Conservation (phyloP, 345 rosid genomes). For the Dipteronia sinensis region DNA sequence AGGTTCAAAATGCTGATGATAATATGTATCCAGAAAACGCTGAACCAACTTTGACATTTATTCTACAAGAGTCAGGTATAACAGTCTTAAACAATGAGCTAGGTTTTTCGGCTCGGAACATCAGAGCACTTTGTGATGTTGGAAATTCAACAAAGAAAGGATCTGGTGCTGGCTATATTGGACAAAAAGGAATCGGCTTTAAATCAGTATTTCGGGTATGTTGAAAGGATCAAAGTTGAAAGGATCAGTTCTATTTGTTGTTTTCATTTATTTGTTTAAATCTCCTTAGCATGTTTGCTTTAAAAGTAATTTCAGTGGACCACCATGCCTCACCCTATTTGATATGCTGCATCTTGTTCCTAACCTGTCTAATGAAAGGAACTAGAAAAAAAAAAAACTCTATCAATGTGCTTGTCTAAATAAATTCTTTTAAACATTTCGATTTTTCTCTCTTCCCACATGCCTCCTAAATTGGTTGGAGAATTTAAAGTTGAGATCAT, state of each 20-base stretch:
- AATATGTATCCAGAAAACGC: slow-evolving; percentile 66
- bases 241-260: background rate
- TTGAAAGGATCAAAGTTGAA: background rate
- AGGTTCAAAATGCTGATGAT: slow-evolving; percentile 99
- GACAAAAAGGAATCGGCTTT: slow-evolving; percentile 97
- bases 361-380: background rate
- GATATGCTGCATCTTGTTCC: background rate
- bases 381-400: background rate
- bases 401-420: background rate
- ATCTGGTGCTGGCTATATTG: slow-evolving; percentile 79
- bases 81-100: slow-evolving; percentile 82
- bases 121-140: slow-evolving; percentile 93
- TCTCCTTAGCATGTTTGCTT: background rate
- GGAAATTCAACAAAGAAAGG: slow-evolving; percentile 93
- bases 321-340: background rate
- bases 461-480: background rate
- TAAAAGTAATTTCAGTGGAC: background rate
- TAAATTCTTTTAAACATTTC: background rate
- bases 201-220: slow-evolving; percentile 98
- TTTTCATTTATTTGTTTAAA: background rate
- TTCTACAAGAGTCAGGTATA: slow-evolving; percentile 77
- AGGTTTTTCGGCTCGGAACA: slow-evolving; percentile 83
- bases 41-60: slow-evolving; percentile 83
- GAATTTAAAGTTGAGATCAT: background rate
- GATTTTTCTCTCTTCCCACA: background rate